These are phyloP conservation scores for Aspergillus coremiiformis DNA, from an alignment of 495 filamentous ascomycete genomes.

Conservation along the genomic window DNA sequence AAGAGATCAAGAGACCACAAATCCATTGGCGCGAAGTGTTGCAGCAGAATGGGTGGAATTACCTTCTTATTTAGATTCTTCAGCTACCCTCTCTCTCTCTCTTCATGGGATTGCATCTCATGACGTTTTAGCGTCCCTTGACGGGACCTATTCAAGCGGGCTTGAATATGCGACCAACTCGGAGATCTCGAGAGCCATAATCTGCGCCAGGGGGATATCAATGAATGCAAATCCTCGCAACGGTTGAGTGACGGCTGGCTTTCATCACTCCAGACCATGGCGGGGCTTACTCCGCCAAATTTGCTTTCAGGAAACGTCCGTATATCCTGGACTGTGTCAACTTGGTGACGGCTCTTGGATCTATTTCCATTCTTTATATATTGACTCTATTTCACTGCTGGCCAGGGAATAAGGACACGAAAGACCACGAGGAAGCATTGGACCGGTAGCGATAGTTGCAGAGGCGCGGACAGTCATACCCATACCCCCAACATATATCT, in stretches of 20 bases:
- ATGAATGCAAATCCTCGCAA: background rate
- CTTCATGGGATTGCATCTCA: conserved; percentile 14
- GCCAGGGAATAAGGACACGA: conserved; percentile 4
- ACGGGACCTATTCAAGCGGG: conserved; percentile 16
- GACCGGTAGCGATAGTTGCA: conserved; percentile 9
- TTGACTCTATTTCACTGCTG: conserved; percentile 7
- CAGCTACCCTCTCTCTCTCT: conserved; percentile 4
- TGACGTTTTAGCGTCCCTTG: conserved; percentile 12
- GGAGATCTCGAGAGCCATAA: conserved; percentile 1
- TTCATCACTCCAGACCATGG: background rate
- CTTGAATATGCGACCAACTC: conserved; percentile 12
- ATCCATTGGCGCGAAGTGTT: conserved; percentile 95
- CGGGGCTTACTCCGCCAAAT: background rate
- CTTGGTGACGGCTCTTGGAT: conserved; percentile 1
- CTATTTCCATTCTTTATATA: conserved; percentile 8
- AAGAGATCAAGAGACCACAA: conserved; percentile 23
- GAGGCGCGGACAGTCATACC: conserved; percentile 4
- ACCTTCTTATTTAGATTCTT: conserved; percentile 66
- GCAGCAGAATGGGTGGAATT: conserved; percentile 86
- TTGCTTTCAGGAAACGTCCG: background rate
- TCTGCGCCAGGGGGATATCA: background rate
- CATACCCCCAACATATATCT: background rate
- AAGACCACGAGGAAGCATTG: conserved; percentile 7
- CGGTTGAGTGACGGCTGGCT: background rate
- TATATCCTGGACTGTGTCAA: background rate